Evolutionary conservation across 352 stramenopile genomes (phyloP).

Genomic region (Pythium oligandrum): DNA sequence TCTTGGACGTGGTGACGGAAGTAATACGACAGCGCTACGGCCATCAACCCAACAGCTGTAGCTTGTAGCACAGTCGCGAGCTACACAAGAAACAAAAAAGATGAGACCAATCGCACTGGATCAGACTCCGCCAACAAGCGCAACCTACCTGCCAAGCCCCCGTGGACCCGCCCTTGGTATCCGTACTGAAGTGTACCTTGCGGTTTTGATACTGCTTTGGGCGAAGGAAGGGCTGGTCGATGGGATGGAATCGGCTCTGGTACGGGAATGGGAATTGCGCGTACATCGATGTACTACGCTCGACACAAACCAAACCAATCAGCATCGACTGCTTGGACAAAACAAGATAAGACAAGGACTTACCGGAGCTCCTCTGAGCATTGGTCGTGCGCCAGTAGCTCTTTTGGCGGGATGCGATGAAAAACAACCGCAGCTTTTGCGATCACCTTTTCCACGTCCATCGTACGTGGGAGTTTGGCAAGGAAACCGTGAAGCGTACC

Average conservation of each 20-base stretch:
- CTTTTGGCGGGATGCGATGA: constrained; percentile 41
- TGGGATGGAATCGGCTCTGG: constrained; percentile 14
- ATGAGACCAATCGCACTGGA: background rate
- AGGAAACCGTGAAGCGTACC: constrained; percentile 69
- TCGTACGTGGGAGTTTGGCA: constrained; percentile 65
- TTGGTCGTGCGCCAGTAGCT: constrained; percentile 22
- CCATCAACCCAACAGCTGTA: constrained; percentile 9
- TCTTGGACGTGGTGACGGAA: constrained; percentile 13
- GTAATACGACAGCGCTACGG: constrained; percentile 13
- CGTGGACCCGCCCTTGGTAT: background rate
- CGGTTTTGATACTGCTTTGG: constrained; percentile 12
- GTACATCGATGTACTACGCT: constrained; percentile 16
- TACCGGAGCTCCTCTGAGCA: constrained; percentile 9
- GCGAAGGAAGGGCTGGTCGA: constrained; percentile 15
- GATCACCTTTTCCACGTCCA: constrained; percentile 69
- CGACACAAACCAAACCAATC: background rate
- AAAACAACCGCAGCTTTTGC: constrained; percentile 44
- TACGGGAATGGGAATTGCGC: constrained; percentile 20
- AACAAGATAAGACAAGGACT: constrained; percentile 1
- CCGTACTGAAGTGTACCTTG: background rate
- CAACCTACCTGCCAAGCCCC: constrained; percentile 6
- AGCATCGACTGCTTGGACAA: background rate
- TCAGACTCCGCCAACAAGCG: background rate
- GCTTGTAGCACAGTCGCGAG: constrained; percentile 3
- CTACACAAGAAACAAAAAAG: constrained; percentile 3